Conservation (phyloP, 1,139 yeast genomes). For the Yamadazyma oceani region DNA sequence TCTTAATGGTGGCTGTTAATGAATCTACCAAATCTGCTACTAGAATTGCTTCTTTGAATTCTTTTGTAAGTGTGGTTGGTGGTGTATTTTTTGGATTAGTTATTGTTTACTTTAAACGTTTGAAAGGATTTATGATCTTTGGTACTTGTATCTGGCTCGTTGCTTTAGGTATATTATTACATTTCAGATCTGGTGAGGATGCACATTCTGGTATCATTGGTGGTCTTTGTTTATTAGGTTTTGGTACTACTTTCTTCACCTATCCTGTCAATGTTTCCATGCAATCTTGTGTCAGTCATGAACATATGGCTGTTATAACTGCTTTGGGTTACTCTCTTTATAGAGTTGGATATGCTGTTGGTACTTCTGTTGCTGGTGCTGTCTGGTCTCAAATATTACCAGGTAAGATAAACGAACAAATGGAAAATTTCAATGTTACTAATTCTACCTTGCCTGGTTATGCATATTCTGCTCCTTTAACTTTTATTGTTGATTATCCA, state of each 20-base stretch:
- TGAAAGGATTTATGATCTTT: slow-evolving; percentile 33
- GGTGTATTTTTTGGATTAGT: slow-evolving; percentile 36
- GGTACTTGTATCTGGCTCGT: slow-evolving; percentile 38
- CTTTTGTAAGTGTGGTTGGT: slow-evolving; percentile 34
- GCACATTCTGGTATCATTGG: slow-evolving; percentile 37
- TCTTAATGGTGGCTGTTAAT: slow-evolving; percentile 35
- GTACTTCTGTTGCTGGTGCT: slow-evolving; percentile 38
- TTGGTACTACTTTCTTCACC: slow-evolving; percentile 39
- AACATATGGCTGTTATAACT: slow-evolving; percentile 38
- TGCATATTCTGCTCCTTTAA: slow-evolving; percentile 32
- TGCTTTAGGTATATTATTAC: slow-evolving; percentile 34
- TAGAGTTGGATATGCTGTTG: slow-evolving; percentile 38
- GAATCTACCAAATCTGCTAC: slow-evolving; percentile 35
- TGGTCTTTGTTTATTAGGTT: slow-evolving; percentile 32
- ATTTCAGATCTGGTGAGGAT: slow-evolving; percentile 30
- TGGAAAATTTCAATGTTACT: slow-evolving; percentile 15
- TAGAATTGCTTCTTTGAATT: slow-evolving; percentile 31
- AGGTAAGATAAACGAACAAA: slow-evolving; percentile 16
- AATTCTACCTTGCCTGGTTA: slow-evolving; percentile 20
- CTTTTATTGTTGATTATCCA: slow-evolving; percentile 23
- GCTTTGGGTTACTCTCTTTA: slow-evolving; percentile 33
- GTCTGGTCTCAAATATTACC: slow-evolving; percentile 36
- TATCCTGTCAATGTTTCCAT: slow-evolving; percentile 35
- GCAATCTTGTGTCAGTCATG: slow-evolving; percentile 36
- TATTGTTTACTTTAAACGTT: slow-evolving; percentile 28